Evolutionary conservation across 345 rosid species (phyloP), one percentile per base, ranked within the genome.

Genomic region (Excoecaria agallocha): DNA sequence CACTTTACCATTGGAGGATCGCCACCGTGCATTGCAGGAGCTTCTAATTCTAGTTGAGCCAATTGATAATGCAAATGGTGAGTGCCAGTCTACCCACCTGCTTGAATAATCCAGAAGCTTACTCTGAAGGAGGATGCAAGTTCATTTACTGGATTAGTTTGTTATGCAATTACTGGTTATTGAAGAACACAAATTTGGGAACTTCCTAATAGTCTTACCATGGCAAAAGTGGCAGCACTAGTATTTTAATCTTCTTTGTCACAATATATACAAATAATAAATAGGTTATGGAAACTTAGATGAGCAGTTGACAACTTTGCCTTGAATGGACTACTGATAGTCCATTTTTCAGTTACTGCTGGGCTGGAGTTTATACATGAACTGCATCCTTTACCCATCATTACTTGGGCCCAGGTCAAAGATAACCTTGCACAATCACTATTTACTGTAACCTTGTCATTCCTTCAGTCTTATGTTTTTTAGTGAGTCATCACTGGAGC

Each of bases 41-140:
- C 93, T 95, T 76, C 79, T 91, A 76, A 55, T 87, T 66, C 98
- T 95, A 50, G 99, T 92, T 61, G 98, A 92, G 80, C 94, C 99
- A 45, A 85, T 91, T 5, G 98, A 95, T 86, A 95, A 95, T 82
- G 97, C 98, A 15, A 91, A 94, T 83, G 97, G 97, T 92, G 85
- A 15, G 77, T 68, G 2, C 7, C 49, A 22, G 10, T 65, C 60
- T 66, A 6, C 10, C 17, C 19, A 67, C 13, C 25, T 12, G 48
- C 7, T 19, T 19, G 43, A 43, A 45, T 43, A 15, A 8, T 20
- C 57, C 19, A 16, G 57, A 20, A 54, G 4, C 57, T 16, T 6
- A 54, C n/a, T 54, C 1, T 54, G 20, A 16, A 54, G 57, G 57
- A 54, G 56, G n/a, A 51, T 15, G 16, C 4, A 51, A 13, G 56